These are phyloP conservation scores for Groenewaldozyma sp. DNA, from an alignment of 1,139 yeast genomes.

Conservation along the genomic window DNA sequence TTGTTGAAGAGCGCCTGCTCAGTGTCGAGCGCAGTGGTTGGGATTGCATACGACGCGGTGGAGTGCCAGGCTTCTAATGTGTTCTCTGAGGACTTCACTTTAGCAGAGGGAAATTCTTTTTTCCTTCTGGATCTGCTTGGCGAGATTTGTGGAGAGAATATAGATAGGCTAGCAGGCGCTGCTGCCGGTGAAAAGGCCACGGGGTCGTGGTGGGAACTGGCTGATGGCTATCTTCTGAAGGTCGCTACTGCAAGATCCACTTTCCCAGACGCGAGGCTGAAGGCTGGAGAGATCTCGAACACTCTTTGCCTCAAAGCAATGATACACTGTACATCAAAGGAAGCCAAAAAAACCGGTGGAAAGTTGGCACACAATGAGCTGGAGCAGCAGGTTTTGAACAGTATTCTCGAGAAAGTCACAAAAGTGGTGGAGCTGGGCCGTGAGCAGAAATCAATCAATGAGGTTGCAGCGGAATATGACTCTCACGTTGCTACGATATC, in stretches of 20 bases:
- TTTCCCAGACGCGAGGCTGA: slow-evolving; percentile 37
- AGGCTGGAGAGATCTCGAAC: slow-evolving; percentile 43
- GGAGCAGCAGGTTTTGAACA: slow-evolving; percentile 2
- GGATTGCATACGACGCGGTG: not conserved
- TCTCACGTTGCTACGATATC: slow-evolving; percentile 54
- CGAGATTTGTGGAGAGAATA: slow-evolving; percentile 43
- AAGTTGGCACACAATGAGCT: not conserved
- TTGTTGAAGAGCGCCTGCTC: slow-evolving; percentile 38
- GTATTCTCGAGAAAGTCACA: slow-evolving; percentile 5
- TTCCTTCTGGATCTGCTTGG: slow-evolving; percentile 28
- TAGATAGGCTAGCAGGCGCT: slow-evolving; percentile 41
- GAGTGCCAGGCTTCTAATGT: slow-evolving; percentile 1
- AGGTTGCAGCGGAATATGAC: slow-evolving; percentile 32
- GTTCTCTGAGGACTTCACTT: not conserved
- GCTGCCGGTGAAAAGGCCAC: slow-evolving; percentile 16
- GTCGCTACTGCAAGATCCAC: slow-evolving; percentile 35
- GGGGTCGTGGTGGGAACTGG: slow-evolving; percentile 34
- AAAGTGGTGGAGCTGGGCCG: slow-evolving; percentile 10
- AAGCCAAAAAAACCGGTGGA: not conserved
- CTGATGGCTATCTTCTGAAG: slow-evolving; percentile 40
- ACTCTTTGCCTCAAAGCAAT: slow-evolving; percentile 35
- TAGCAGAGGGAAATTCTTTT: slow-evolving; percentile 12
- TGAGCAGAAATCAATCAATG: slow-evolving; percentile 10
- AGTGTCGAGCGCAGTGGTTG: slow-evolving; percentile 3
- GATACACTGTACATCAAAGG: slow-evolving; percentile 15